Evolutionary conservation across 108 stramenopile genomes (phyloP).

Genomic region (Nitzschia palea): DNA sequence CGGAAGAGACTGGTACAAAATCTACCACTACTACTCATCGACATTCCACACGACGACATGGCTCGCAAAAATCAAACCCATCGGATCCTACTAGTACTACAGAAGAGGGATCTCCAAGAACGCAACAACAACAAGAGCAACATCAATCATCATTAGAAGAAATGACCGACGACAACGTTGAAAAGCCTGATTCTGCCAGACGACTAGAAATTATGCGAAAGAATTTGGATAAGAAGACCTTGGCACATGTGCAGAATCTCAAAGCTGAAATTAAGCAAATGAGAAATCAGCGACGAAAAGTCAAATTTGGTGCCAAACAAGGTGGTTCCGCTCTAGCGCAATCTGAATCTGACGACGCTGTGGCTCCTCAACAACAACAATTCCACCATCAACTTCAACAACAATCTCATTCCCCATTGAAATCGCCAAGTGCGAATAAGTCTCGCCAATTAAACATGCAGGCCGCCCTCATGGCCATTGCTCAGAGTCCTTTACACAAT

Average conservation of each 20-base stretch:
- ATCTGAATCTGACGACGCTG: not conserved
- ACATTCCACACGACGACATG: not conserved
- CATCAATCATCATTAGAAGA: not conserved
- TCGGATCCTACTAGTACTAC: not conserved
- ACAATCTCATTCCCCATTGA: too few relatives aligned
- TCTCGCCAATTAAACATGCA: not conserved
- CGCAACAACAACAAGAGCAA: not conserved
- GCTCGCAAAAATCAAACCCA: not conserved
- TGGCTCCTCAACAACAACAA: not conserved
- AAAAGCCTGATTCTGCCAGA: not conserved
- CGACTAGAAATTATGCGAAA: not conserved
- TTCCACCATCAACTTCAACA: too few relatives aligned
- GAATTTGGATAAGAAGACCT: slow-evolving; percentile 3
- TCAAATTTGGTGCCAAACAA: not conserved
- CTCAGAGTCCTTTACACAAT: too few relatives aligned
- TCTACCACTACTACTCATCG: too few relatives aligned
- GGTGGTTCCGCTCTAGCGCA: not conserved
- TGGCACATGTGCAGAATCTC: slow-evolving; percentile 1
- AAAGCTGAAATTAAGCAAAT: slow-evolving; percentile 8
- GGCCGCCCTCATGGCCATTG: not conserved
- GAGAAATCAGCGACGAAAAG: slow-evolving; percentile 13
- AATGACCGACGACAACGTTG: not conserved
- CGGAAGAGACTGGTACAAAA: too few relatives aligned
- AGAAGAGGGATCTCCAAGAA: not conserved
- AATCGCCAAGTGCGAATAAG: too few relatives aligned